Evolutionary conservation across 192 early-diverging fungal species (phyloP), one percentile per base, ranked within the genome.

Genomic region (Gigaspora rosea): DNA sequence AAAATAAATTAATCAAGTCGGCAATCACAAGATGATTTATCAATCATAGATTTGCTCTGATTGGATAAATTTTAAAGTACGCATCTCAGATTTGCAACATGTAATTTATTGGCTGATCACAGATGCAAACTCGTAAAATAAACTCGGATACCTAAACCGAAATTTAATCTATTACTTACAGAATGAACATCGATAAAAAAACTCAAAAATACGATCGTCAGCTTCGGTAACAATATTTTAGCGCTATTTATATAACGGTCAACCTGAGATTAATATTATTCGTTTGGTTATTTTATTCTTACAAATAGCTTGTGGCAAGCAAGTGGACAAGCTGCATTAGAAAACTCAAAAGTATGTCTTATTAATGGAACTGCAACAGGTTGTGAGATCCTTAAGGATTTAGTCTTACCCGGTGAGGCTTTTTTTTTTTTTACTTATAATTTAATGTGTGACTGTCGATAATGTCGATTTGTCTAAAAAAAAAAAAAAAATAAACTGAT

Each of bases 381-480:
- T 4, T 91, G 94, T 49, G 97, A 99, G 81, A 88, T 91, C 33
- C 86, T 99, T 56, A 99, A 99, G 81, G 97, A 99, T 79, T 87
- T 99, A 35, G 90, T 98, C 64, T 87, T 99, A 67, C 96, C 97
- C 80, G 97, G 97, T 93, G 88, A 79, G 73, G n/a, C n/a, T n/a
- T n/a, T n/a, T n/a, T n/a, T 52, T 48, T 35, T n/a, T 27, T 27
- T 27, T 27, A 27, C n/a, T 16, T 36, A 8, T 11, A 11, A 13
- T 63, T 49, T 48, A 33, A 66, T 16, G 46, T 51, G 16, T 52
- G 4, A 22, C 33, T 18, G 10, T 8, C 13, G 11, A 20, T 49
- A 22, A 1, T 18, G 10, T 8, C 13, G 11, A 20, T 49, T 18
- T 8, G 3, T 47, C 11, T 69, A 15, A 41, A 41, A 41, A 41